A percentile compares a stretch with the other conserved stretches of the same genome.
phyloP scores from a whole-genome alignment of 75 land plant genomes.

The Selaginella moellendorffii region DNA sequence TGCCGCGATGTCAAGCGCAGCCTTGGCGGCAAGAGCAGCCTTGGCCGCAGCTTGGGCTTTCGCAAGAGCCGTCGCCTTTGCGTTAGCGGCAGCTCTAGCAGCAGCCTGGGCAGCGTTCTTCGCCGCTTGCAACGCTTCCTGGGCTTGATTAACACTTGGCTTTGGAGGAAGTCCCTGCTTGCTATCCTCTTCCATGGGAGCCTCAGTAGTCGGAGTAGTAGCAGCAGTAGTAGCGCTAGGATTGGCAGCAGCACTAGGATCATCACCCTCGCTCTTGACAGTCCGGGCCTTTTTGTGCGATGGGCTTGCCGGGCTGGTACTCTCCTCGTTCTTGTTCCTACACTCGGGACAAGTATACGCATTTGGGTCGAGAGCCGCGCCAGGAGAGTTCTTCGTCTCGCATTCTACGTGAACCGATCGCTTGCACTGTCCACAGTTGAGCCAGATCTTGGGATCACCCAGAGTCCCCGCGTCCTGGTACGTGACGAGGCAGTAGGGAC shows the following conservation, averaged over 20 bases:
- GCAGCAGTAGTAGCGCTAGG: neutral
- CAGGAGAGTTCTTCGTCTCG: constrained; percentile 12
- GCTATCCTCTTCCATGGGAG: no score
- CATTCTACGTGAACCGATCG: constrained; percentile 21
- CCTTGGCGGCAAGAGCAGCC: constrained; percentile 28
- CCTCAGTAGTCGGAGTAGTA: no score
- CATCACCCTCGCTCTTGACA: constrained; percentile 9
- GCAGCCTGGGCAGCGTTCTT: constrained; percentile 14
- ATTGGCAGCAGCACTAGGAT: constrained; percentile 10
- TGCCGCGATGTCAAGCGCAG: constrained; percentile 27
- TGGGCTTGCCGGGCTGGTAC: neutral
- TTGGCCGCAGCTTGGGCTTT: constrained; percentile 36
- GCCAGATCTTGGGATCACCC: constrained; percentile 16
- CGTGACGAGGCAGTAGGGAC: constrained; percentile 16
- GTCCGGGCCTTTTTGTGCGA: constrained; percentile 18
- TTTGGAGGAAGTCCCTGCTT: no score
- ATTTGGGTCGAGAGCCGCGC: constrained; percentile 6
- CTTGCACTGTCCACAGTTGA: constrained; percentile 14
- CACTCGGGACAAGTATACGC: constrained; percentile 20
- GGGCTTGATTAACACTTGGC: no score
- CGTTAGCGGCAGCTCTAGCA: constrained; percentile 19
- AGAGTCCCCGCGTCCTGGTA: constrained; percentile 16
- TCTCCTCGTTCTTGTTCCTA: neutral
- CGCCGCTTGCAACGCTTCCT: constrained; percentile 17
- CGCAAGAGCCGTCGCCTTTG: constrained; percentile 23